phyloP scores from a whole-genome alignment of 176 grass and related monocot species.

The Miscanthus lutarioriparius region DNA sequence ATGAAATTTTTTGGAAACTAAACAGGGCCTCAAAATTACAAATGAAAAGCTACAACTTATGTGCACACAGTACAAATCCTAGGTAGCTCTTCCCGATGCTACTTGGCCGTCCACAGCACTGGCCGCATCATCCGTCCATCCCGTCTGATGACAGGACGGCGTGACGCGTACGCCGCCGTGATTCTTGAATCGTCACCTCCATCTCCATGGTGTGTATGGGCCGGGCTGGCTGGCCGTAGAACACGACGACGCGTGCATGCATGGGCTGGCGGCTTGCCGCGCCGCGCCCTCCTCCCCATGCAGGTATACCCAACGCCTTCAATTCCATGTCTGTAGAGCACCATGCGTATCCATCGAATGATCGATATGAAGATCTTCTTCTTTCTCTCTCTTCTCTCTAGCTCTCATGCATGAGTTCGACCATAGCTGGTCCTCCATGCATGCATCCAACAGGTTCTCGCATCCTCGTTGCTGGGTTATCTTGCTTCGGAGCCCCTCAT shows the following conservation, averaged over 20 bases:
- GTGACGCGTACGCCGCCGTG: neutral
- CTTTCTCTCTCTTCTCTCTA: neutral
- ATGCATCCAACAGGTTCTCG: neutral
- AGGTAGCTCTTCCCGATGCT: neutral
- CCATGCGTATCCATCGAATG: neutral
- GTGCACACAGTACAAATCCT: neutral
- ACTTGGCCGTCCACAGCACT: neutral
- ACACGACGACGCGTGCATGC: neutral
- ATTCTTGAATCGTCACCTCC: neutral
- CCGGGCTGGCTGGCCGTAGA: neutral
- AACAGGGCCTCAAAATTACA: neutral
- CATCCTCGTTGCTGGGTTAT: neutral
- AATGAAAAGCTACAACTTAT: neutral
- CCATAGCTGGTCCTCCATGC: neutral
- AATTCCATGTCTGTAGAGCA: neutral
- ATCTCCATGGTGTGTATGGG: neutral
- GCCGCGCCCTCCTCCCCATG: neutral
- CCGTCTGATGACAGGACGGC: neutral
- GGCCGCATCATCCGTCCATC: neutral
- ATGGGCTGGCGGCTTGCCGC: neutral
- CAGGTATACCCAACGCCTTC: neutral
- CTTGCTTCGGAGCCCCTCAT: constrained; percentile 54
- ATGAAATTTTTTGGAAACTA: too few species aligned
- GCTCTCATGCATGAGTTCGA: neutral
- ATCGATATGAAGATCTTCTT: neutral